These are phyloP conservation scores for Beauveria australis DNA, from an alignment of 2,329 filamentous ascomycete genomes.

Conservation along the genomic window DNA sequence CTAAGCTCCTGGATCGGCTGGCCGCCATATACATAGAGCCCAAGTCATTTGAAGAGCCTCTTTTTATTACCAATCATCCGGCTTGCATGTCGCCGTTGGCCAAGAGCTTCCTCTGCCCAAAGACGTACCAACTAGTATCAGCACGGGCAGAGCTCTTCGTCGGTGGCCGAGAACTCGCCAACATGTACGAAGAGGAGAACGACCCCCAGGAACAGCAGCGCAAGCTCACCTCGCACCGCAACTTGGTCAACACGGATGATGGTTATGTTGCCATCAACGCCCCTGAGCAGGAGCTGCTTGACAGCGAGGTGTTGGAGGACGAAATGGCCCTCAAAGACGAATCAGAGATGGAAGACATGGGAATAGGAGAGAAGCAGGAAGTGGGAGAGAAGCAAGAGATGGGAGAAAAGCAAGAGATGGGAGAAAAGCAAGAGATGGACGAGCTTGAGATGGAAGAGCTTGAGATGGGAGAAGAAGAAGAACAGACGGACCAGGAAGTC, in stretches of 20 bases:
- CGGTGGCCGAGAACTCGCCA: slow-evolving; percentile 72
- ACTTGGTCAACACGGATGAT: slow-evolving; percentile 26
- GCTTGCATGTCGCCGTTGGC: slow-evolving; percentile 84
- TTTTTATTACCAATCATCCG: slow-evolving; percentile 86
- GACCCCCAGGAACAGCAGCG: slow-evolving; percentile 75
- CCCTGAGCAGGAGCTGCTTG: not conserved
- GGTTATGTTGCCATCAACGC: slow-evolving; percentile 23
- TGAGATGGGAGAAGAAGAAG: slow-evolving; percentile 14
- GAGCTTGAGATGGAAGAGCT: not conserved
- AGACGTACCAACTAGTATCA: slow-evolving; percentile 62
- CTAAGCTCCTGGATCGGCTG: slow-evolving; percentile 71
- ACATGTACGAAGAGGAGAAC: slow-evolving; percentile 98
- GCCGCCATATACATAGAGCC: slow-evolving; percentile 72
- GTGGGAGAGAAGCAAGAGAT: slow-evolving; percentile 18
- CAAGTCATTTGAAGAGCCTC: slow-evolving; percentile 55
- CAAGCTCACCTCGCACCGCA: slow-evolving; percentile 61
- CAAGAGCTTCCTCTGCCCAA: slow-evolving; percentile 70
- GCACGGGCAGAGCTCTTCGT: slow-evolving; percentile 83
- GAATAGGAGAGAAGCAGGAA: not conserved
- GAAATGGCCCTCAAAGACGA: slow-evolving; percentile 7
- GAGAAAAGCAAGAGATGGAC: slow-evolving; percentile 18
- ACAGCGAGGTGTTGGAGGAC: slow-evolving; percentile 10
- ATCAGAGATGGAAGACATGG: slow-evolving; percentile 12
- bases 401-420: slow-evolving; percentile 18
- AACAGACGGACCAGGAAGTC: slow-evolving; percentile 28